Conservation (phyloP, 2,329 filamentous ascomycete genomes). For the Arthrobotrys iridis region DNA sequence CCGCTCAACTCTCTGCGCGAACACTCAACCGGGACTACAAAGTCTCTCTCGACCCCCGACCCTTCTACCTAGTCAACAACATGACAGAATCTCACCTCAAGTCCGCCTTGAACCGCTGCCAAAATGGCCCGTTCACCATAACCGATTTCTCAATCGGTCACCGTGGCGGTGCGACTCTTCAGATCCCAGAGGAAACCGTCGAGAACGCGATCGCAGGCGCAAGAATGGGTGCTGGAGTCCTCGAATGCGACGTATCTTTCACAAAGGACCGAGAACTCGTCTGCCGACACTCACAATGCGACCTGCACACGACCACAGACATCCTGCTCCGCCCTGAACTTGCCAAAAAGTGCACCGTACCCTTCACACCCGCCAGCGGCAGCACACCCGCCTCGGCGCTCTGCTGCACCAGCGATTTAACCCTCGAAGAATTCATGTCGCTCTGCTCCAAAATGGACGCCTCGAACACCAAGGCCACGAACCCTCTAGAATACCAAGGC, state of each 20-base stretch:
- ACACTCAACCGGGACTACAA: slow-evolving; percentile 25
- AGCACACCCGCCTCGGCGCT: slow-evolving; percentile 68
- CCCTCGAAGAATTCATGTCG: slow-evolving; percentile 72
- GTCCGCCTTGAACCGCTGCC: slow-evolving; percentile 69
- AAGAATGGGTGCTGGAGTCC: slow-evolving; percentile 74
- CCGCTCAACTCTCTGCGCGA: slow-evolving; percentile 10
- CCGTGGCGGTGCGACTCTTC: slow-evolving; percentile 70
- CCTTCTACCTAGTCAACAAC: slow-evolving; percentile 72
- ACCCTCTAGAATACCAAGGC: slow-evolving; percentile 68
- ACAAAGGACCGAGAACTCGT: slow-evolving; percentile 73
- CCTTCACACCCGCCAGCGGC: slow-evolving; percentile 69
- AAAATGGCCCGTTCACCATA: slow-evolving; percentile 66
- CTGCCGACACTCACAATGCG: slow-evolving; percentile 74
- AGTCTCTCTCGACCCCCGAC: slow-evolving; percentile 72
- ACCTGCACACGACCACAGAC: slow-evolving; percentile 75
- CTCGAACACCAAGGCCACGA: slow-evolving; percentile 69
- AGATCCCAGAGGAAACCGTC: slow-evolving; percentile 72
- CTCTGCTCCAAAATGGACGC: slow-evolving; percentile 78
- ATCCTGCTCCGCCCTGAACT: slow-evolving; percentile 72
- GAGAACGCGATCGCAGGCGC: slow-evolving; percentile 71
- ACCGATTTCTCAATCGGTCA: slow-evolving; percentile 71
- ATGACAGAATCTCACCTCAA: slow-evolving; percentile 72
- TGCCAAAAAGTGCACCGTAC: slow-evolving; percentile 71
- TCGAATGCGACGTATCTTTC: slow-evolving; percentile 76
- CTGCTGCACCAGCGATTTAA: slow-evolving; percentile 78